Base-by-base conservation (phyloP, 2,329 filamentous ascomycete species). In the Leptoxyphium fumago region DNA sequence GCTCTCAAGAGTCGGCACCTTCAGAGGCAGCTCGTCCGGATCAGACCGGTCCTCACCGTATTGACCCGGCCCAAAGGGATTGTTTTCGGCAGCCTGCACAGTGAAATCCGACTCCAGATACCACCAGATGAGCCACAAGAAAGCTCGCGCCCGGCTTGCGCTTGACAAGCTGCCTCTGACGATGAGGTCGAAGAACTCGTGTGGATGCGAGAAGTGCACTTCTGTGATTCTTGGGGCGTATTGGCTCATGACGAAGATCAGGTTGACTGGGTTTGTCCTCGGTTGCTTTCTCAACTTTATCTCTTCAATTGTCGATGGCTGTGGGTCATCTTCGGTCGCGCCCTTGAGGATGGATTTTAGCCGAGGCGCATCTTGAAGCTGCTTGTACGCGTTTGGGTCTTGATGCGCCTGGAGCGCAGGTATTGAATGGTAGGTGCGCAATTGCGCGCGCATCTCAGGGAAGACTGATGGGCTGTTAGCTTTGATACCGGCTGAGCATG, bases 51-150 rank as follows among this genome's bases (percentile, higher is more conserved):
- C 50, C 36, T 60, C 55, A 17, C 79, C 10, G 70, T 61, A 54
- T 43, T 63, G 60, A n/a, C 70, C 70, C 10, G 61, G 62, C 0
- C 91, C 91, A 55, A 95, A 98, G 0, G 91, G 91, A 56, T 98
- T 98, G 53, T 84, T 81, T 40, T 85, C 74, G 39, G 86, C 89
- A 45, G 84, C 86, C 55, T 94, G 84, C 53, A 82, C 78, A 0
- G 84, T 84, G 53, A 95, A 96, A 60, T 95, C 86, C 26, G 88
- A 94, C 61, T 98, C 91, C 14, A 98, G 74, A 59, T 98, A 96
- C 71, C 91, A 95, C 91, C 91, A 98, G 79, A 98, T 93, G 50
- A 98, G 70, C 91, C 91, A 98, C 15, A 98, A 67, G 54, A 98
- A 98, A 1, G 89, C 89, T 39, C 70, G 79, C 1, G 91, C 88